Conservation (phyloP, 768 basidiomycete genomes). For the Mycena rosella region DNA sequence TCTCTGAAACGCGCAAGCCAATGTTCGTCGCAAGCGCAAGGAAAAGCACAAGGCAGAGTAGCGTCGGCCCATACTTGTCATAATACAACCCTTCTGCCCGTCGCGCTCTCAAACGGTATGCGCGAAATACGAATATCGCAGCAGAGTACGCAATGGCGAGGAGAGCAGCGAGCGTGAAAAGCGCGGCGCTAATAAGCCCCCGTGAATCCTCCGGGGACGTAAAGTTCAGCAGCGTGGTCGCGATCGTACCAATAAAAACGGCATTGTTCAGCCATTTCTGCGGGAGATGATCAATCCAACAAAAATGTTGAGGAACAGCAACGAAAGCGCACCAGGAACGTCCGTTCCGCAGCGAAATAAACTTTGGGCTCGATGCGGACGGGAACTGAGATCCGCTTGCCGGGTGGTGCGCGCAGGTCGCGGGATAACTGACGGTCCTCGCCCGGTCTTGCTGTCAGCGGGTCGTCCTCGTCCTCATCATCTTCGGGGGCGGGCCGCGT, state of each 20-base stretch:
- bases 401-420: conserved; percentile 69
- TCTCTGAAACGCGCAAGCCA: conserved; percentile 42
- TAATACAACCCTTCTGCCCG: conserved; percentile 88
- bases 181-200: conserved; percentile 87
- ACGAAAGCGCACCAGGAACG: conserved; percentile 80
- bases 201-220: conserved; percentile 74
- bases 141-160: conserved; percentile 90
- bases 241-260: conserved; percentile 90
- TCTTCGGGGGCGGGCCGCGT: conserved; percentile 37
- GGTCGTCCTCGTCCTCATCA: conserved; percentile 55
- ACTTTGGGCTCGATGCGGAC: conserved; percentile 99
- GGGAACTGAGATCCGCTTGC: conserved; percentile 93
- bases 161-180: conserved; percentile 93
- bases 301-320: conserved; percentile 5
- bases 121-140: conserved; percentile 83
- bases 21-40: conserved; percentile 82
- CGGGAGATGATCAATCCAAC: conserved; percentile 19
- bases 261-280: conserved; percentile 93
- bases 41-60: conserved; percentile 78
- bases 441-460: conserved; percentile 71
- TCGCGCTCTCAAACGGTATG: conserved; percentile 74
- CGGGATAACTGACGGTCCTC: conserved; percentile 30
- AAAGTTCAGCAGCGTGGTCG: conserved; percentile 92
- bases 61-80: conserved; percentile 88
- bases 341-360: conserved; percentile 95